Base-by-base conservation (phyloP, 2,329 filamentous ascomycete genomes). In the Plectosphaerella cucumerina region DNA sequence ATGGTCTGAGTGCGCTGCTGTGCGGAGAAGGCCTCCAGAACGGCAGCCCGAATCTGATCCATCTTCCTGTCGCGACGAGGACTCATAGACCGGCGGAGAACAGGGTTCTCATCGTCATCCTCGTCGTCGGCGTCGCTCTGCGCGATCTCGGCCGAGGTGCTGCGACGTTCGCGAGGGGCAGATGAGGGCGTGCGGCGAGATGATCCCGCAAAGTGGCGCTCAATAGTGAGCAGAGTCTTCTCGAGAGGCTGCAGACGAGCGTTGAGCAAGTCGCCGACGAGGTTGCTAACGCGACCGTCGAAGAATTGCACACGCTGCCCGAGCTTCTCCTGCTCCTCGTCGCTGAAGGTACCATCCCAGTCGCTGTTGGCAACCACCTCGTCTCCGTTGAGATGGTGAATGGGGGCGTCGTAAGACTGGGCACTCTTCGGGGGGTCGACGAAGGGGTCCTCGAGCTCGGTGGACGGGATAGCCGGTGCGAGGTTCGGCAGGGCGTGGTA, bases 61-160 rank as follows among this genome's bases (percentile, higher is more conserved):
- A 92, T 69, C 59, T 84, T 90, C 60, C 86, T 85, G 62, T 96
- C 90, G 54, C 86, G 81, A 51, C 82, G 81, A 17, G 91, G 90
- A 59, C 92, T 97, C 59, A 85, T 78, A 6, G 88, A 87, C 48
- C 89, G 85, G 64, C 83, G 77, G 55, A 77, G 71, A 53, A 71
- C 55, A 50, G 83, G 79, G 51, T 86, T 89, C 20, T 96, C 91
- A 58, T 95, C 92, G 18, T 96, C 91, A 58, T 95, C 92, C 63
- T 96, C 91, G 55, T 96, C 92, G 65, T 97, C 93, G 11, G 94
- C 93, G 70, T 97, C 94, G 64, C 93, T 97, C 53, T 95, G 85
- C 45, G 82, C 77, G 4, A 79, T 63, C 26, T 90, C 87, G n/a
- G 76, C 82, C 44, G 88, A 92, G 39, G 82, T 69, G 65, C 85